These are phyloP conservation scores for Nepenthes alata DNA, from an alignment of 179 eudicot species.

Conservation along the genomic window DNA sequence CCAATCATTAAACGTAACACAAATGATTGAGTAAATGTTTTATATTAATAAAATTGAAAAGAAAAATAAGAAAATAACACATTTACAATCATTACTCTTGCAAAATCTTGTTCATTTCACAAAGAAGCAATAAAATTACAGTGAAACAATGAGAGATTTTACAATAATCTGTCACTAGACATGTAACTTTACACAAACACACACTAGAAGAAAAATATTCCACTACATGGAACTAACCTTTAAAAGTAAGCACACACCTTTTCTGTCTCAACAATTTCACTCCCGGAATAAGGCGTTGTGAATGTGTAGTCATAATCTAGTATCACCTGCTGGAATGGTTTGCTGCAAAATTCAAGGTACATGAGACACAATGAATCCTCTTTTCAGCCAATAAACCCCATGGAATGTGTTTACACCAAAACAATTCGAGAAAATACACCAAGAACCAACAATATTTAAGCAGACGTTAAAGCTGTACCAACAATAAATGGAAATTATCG, in stretches of 20 bases:
- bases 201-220: background rate
- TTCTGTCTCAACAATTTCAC: constrained; percentile 45
- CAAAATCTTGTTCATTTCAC: background rate
- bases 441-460: too few relatives aligned
- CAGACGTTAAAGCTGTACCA: too few relatives aligned
- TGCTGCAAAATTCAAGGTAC: constrained; percentile 30
- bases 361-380: too few relatives aligned
- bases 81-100: too few relatives aligned
- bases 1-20: constrained; percentile 10
- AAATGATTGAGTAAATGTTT: too few relatives aligned
- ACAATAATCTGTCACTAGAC: background rate
- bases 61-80: too few relatives aligned
- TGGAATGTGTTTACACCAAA: too few relatives aligned
- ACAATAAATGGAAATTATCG: too few relatives aligned
- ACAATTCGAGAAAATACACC: too few relatives aligned
- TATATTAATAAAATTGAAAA: too few relatives aligned
- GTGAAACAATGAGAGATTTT: background rate
- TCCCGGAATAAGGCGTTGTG: constrained; percentile 89
- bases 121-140: background rate
- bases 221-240: background rate
- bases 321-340: constrained; percentile 68
- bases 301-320: constrained; percentile 94
- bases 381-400: too few relatives aligned
- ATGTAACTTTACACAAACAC: background rate
- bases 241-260: constrained; percentile 30